Conservation (phyloP, 768 basidiomycete genomes). For the Mrakia frigida region DNA sequence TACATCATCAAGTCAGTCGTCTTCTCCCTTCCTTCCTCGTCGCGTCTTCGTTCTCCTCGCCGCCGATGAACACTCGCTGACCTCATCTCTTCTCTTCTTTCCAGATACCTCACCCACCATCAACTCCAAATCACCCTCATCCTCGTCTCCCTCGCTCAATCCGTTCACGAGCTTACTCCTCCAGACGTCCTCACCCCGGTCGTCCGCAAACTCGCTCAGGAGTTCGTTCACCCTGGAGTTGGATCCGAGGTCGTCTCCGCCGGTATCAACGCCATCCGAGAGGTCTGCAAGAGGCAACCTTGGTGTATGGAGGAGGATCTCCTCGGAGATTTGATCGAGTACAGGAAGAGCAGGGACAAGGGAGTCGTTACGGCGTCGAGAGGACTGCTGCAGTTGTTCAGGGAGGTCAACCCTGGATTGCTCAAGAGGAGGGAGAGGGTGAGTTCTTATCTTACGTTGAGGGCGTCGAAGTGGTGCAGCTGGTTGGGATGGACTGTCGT, state of each 20-base stretch:
- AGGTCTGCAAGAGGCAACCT: conserved; percentile 89
- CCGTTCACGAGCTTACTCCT: conserved; percentile 89
- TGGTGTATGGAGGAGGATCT: conserved; percentile 97
- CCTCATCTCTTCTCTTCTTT: neutral
- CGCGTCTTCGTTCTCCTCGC: neutral
- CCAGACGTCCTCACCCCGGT: conserved; percentile 87
- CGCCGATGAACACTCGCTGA: neutral
- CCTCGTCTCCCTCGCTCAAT: conserved; percentile 88
- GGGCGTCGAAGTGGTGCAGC: too few relatives aligned
- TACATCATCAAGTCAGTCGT: conserved; percentile 63
- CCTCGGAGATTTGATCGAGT: conserved; percentile 85
- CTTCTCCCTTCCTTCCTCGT: neutral
- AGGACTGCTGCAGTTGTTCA: conserved; percentile 78
- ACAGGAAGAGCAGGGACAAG: conserved; percentile 92
- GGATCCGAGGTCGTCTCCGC: conserved; percentile 92
- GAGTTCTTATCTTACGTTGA: conserved; percentile 37
- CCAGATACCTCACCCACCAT: conserved; percentile 80
- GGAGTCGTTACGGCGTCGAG: conserved; percentile 82
- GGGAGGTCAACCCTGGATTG: conserved; percentile 93
- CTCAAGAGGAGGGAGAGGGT: conserved; percentile 82
- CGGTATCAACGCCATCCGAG: conserved; percentile 90
- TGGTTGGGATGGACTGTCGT: too few relatives aligned
- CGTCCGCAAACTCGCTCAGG: conserved; percentile 81
- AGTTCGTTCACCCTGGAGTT: conserved; percentile 96
- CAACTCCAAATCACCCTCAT: conserved; percentile 90